Percentiles rank a stretch among this genome's conserved stretches.
These are phyloP conservation scores for Phytophthora brassicae DNA, from an alignment of 352 stramenopile genomes.

Conservation along the genomic window DNA sequence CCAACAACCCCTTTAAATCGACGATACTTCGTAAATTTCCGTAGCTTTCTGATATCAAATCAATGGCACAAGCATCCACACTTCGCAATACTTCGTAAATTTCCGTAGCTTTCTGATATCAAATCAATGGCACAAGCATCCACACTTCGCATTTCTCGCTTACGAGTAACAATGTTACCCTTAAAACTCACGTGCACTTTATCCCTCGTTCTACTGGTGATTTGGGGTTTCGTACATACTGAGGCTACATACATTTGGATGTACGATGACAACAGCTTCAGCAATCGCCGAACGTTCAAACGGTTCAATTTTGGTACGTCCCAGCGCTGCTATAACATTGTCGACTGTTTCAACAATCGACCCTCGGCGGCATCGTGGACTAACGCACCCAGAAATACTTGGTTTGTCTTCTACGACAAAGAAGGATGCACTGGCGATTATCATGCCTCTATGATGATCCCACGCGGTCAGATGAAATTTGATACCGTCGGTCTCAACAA, in stretches of 20 bases:
- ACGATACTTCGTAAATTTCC: background rate
- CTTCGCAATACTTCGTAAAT: background rate
- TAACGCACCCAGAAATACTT: constrained; percentile 10
- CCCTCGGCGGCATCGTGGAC: constrained; percentile 26
- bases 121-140: background rate
- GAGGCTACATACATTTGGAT: constrained; percentile 24
- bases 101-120: too few species aligned
- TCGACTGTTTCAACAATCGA: constrained; percentile 27
- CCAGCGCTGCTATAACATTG: constrained; percentile 29
- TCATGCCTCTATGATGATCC: constrained; percentile 3
- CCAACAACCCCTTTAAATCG: background rate
- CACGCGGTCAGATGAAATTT: constrained; percentile 23
- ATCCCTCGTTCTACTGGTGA: constrained; percentile 1
- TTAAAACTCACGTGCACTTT: background rate
- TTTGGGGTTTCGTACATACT: background rate
- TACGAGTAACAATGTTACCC: background rate
- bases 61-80: background rate
- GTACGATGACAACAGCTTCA: constrained; percentile 23
- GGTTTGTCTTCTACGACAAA: constrained; percentile 28
- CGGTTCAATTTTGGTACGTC: constrained; percentile 25
- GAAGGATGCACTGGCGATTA: constrained; percentile 18
- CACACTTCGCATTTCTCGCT: background rate
- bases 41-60: too few species aligned
- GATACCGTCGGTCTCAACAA: constrained; percentile 16
- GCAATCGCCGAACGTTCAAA: constrained; percentile 31